Conservation (phyloP, 2,329 filamentous ascomycete genomes). For the Colletotrichum eleusines region DNA sequence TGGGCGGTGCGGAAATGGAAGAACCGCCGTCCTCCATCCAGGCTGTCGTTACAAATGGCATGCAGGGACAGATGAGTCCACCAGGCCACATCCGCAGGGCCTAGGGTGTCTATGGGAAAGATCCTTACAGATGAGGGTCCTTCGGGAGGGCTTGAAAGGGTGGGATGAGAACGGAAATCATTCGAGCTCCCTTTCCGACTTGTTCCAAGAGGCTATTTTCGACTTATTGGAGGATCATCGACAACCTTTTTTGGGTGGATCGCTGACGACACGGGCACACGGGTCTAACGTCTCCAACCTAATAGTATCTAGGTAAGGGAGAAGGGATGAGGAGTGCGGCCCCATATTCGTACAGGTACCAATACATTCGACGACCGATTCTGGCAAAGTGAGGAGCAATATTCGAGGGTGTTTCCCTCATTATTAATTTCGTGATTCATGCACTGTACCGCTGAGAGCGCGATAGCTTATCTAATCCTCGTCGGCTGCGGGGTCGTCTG, state of each 20-base stretch:
- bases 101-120: neutral
- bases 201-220: slow-evolving; percentile 38
- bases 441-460: slow-evolving; percentile 5
- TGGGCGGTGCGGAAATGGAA: slow-evolving; percentile 9
- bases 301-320: no score
- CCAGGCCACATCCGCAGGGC: slow-evolving; percentile 11
- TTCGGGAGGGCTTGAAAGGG: neutral
- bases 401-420: slow-evolving; percentile 24
- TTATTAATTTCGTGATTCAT: slow-evolving; percentile 38
- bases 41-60: slow-evolving; percentile 5
- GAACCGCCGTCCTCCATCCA: neutral
- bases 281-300: neutral
- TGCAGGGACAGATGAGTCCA: slow-evolving; percentile 11
- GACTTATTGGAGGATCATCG: slow-evolving; percentile 40
- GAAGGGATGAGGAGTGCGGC: neutral
- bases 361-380: slow-evolving; percentile 19
- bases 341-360: neutral
- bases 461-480: slow-evolving; percentile 41
- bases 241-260: slow-evolving; percentile 32
- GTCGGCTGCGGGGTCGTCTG: slow-evolving; percentile 16
- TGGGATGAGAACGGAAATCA: slow-evolving; percentile 28
- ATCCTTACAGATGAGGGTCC: slow-evolving; percentile 5
- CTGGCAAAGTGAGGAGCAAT: slow-evolving; percentile 36
- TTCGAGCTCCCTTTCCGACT: slow-evolving; percentile 23
- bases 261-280: slow-evolving; percentile 40